A percentile compares a stretch with the other conserved stretches of the same genome.
These are phyloP conservation scores for Paulownia fortunei DNA, from an alignment of 257 asterid genomes.

Conservation along the genomic window DNA sequence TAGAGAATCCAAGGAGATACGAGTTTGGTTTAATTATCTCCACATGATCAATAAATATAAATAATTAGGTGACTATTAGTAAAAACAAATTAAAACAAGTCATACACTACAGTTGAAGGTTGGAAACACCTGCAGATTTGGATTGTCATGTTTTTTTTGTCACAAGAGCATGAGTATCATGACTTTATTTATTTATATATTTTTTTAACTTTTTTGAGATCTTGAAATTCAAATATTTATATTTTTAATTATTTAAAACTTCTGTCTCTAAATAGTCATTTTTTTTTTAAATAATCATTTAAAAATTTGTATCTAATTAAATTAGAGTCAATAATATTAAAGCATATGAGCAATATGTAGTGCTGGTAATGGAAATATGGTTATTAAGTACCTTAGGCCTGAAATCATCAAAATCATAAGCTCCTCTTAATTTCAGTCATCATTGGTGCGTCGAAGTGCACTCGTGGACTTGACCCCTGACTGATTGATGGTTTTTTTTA, in stretches of 20 bases:
- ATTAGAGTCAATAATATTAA: too few species aligned
- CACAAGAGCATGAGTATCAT: neutral
- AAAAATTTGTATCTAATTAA: too few species aligned
- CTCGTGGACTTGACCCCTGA: neutral
- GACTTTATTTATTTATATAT: neutral
- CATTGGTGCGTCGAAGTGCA: neutral
- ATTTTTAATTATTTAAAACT: too few species aligned
- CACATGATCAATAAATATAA: neutral
- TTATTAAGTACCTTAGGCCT: neutral
- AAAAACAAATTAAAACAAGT: neutral
- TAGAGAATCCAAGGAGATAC: constrained; percentile 43
- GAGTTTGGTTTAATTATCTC: neutral
- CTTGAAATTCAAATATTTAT: neutral
- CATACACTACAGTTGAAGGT: neutral
- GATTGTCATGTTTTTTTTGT: constrained; percentile 12
- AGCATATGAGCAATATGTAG: too few species aligned
- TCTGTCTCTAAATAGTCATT: too few species aligned
- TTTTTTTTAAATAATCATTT: too few species aligned
- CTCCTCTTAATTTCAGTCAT: neutral
- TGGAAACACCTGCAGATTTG: constrained; percentile 16
- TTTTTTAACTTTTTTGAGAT: neutral
- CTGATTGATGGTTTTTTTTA: neutral
- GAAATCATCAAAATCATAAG: neutral
- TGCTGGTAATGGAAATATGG: neutral
- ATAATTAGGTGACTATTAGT: neutral